Conservation (phyloP, 306 rosid species). For the Cicer chorassanicum region DNA sequence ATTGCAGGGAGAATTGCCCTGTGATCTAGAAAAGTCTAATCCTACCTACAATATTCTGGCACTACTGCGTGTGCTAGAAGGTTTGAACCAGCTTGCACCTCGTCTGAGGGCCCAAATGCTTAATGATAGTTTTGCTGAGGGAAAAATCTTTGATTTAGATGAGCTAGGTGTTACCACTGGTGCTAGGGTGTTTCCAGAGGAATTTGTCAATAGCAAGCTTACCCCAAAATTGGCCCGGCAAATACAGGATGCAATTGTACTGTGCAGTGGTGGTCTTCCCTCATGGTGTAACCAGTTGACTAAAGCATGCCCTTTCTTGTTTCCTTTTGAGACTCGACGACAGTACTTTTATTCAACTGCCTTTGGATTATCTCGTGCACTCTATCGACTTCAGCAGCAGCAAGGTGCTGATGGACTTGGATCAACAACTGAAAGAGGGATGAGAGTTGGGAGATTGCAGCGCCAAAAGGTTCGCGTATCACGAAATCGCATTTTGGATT, state of each 20-base stretch:
- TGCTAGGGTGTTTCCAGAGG: conserved; percentile 73
- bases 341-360: conserved; percentile 98
- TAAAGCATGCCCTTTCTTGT: conserved; percentile 94
- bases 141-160: conserved; percentile 60
- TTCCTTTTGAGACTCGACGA: conserved; percentile 95
- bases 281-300: conserved; percentile 97
- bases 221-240: conserved; percentile 97
- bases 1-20: conserved; percentile 93
- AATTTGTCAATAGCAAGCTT: conserved; percentile 88
- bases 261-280: conserved; percentile 99
- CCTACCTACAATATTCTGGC: conserved; percentile 89
- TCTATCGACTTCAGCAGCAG: conserved; percentile 95
- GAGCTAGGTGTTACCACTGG: conserved; percentile 62
- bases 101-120: conserved; percentile 78
- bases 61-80: conserved; percentile 81
- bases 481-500: conserved; percentile 91
- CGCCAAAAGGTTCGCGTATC: conserved; percentile 99
- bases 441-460: conserved; percentile 95
- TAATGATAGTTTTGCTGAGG: conserved; percentile 79
- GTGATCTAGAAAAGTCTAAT: conserved; percentile 89
- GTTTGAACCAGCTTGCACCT: conserved; percentile 94
- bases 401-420: conserved; percentile 99
- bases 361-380: conserved; percentile 95
- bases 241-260: conserved; percentile 97
- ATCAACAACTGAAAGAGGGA: conserved; percentile 84